phyloP scores from a whole-genome alignment of 768 basidiomycete species.

The Cystobasidiopsis lactophilus region DNA sequence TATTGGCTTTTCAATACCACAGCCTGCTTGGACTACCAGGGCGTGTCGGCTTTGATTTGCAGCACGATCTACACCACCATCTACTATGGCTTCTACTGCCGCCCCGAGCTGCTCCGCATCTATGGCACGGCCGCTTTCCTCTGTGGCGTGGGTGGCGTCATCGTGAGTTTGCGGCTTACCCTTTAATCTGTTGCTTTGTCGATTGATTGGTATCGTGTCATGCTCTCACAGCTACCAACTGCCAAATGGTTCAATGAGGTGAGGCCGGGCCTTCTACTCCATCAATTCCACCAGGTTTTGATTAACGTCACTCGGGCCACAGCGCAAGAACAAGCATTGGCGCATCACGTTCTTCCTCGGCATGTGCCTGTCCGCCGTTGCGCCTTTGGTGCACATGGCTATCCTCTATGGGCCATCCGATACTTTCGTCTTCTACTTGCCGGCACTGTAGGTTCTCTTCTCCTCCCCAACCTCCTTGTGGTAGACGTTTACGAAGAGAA shows the following conservation, averaged over 20 bases:
- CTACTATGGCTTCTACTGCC: slow-evolving; percentile 16
- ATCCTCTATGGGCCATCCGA: slow-evolving; percentile 7
- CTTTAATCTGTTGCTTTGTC: neutral
- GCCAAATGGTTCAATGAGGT: slow-evolving; percentile 18
- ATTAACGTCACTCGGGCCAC: neutral
- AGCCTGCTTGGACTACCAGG: slow-evolving; percentile 22
- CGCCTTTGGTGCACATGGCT: slow-evolving; percentile 18
- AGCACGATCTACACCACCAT: slow-evolving; percentile 16
- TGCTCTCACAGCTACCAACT: neutral
- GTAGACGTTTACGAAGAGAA: neutral
- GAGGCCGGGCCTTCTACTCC: slow-evolving; percentile 8
- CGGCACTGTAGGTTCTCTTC: slow-evolving; percentile 4
- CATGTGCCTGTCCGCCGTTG: slow-evolving; percentile 17
- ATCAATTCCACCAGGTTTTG: neutral
- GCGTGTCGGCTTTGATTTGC: slow-evolving; percentile 17
- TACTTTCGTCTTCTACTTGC: slow-evolving; percentile 15
- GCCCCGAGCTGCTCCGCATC: slow-evolving; percentile 4
- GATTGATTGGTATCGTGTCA: too few relatives aligned
- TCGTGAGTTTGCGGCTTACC: slow-evolving; percentile 12
- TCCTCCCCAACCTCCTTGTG: neutral
- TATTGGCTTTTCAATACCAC: slow-evolving; percentile 16
- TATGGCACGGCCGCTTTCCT: slow-evolving; percentile 13
- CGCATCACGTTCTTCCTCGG: slow-evolving; percentile 21
- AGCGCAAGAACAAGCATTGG: slow-evolving; percentile 3
- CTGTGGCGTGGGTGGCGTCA: slow-evolving; percentile 14